Evolutionary conservation across 148 eudicot species (phyloP), one percentile per base, ranked within the genome.

Genomic region (Euryodendron excelsum): DNA sequence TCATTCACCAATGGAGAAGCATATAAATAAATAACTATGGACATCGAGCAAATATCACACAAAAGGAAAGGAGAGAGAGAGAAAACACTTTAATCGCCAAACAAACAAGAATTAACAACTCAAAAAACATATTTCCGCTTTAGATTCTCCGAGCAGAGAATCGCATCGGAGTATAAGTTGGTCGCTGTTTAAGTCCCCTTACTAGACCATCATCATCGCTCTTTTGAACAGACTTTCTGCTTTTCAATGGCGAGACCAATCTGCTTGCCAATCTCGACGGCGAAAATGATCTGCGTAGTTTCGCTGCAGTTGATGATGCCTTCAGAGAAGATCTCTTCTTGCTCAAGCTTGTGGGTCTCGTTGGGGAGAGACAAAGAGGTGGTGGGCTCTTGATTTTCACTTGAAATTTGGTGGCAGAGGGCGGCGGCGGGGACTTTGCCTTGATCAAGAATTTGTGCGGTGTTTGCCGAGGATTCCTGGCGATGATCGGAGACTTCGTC

Each of bases 401-500:
- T 33, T 80, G 85, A 71, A 84, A 81, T 67, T 86, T 89, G 20
- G 80, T 65, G 1, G 74, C 30, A 61, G 87, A 55, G 0, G 90
- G 90, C 17, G 90, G 85, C 7, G 81, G 60, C 2, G 80, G 81
- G 18, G 81, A 79, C 30, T 55, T 79, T 2, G 81, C 36, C 80
- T 90, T 96, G 74, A 96, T 83, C 87, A 93, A 63, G 85, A 96
- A 96, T 76, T 90, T 96, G 55, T 96, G 98, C 0, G 97, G 94
- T 36, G 87, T 79, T 85, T 69, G 41, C 31, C 84, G 89, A 3
- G 75, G 83, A 75, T 66, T 93, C 82, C 77, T 87, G 3, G 83
- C 61, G 25, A 90, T 88, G 17, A 91, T 72, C 0, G 97, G 98
- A 5, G 96, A 90, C 53, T 85, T 89, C 4, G 90, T 91, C 75